A percentile compares a stretch with the other conserved stretches of the same genome.
These are phyloP conservation scores for Candida saitoana DNA, from an alignment of 805 yeast species.

Conservation along the genomic window DNA sequence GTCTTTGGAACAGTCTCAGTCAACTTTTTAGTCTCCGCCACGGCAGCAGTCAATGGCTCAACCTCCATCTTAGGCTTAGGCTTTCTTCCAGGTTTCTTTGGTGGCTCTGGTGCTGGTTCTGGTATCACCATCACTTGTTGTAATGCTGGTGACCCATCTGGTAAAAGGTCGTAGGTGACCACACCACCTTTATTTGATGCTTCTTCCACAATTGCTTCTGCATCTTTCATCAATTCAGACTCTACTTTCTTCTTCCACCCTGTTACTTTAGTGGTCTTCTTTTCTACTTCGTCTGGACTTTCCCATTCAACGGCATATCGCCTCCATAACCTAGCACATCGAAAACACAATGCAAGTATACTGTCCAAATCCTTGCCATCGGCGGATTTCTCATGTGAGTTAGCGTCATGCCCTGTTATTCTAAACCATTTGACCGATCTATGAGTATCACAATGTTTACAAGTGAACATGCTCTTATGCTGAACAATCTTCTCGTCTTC, in stretches of 20 bases:
- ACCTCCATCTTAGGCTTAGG: neutral
- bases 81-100: neutral
- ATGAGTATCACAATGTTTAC: conserved; percentile 68
- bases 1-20: neutral
- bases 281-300: conserved; percentile 63
- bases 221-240: conserved; percentile 60
- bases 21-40: neutral
- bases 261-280: conserved; percentile 41
- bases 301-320: conserved; percentile 87
- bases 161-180: conserved; percentile 16
- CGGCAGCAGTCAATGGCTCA: neutral
- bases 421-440: conserved; percentile 63
- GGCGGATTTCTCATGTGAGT: conserved; percentile 30
- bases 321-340: conserved; percentile 92
- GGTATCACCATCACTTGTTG: conserved; percentile 1
- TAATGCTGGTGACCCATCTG: neutral
- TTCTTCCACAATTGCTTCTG: conserved; percentile 49
- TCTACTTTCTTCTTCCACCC: conserved; percentile 63
- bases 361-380: conserved; percentile 16
- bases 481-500: conserved; percentile 48
- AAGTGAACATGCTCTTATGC: conserved; percentile 44
- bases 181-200: conserved; percentile 33
- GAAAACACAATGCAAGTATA: conserved; percentile 63
- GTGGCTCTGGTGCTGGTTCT: neutral
- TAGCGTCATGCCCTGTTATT: conserved; percentile 55